Evolutionary conservation across 371 early-diverging fungal genomes (phyloP), one percentile per base, ranked within the genome.

Genomic region (Actinomortierella ambigua): DNA sequence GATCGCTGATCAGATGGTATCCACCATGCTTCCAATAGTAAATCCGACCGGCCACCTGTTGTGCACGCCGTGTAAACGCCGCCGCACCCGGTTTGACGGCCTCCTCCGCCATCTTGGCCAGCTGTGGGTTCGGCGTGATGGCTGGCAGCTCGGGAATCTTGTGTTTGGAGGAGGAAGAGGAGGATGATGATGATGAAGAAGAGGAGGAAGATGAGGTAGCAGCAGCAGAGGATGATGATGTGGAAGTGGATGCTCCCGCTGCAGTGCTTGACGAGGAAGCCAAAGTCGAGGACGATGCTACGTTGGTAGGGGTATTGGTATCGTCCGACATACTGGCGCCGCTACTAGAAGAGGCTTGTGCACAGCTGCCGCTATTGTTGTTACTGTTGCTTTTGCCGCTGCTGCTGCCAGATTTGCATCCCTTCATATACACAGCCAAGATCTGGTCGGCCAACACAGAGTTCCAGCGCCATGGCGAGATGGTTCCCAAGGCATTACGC

Each of bases 401-500:
- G 34, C 34, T 34, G 11, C 34, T 34, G 4, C 34, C 34, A 34
- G 34, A 4, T 11, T 34, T 34, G 34, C 34, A 34, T 11, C 34
- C 34, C 11, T 34, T 34, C 7, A 11, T 34, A 34, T 34, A 34
- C 34, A 34, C 11, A 11, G 34, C 34, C 11, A 34, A 6, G 34
- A 34, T 34, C 34, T 34, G 34, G 34, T 34, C 34, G 34, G 34
- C 34, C 4, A 34, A 11, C 47, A 65, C 56, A 1, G 59, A 49
- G 52, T 70, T 70, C 70, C 70, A 70, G 13, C 65, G 61, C 65
- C 70, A 65, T 3, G 70, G 70, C 15, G 70, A 70, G 11, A 70
- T 64, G 0, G 70, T 60, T 9, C 65, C 70, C 0, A 70, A 49
- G 9, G 70, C 65, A 15, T 54, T 26, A 13, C 70, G 56, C 47